Conservation (phyloP, 2,329 filamentous ascomycete species). For the Capronia coronata region DNA sequence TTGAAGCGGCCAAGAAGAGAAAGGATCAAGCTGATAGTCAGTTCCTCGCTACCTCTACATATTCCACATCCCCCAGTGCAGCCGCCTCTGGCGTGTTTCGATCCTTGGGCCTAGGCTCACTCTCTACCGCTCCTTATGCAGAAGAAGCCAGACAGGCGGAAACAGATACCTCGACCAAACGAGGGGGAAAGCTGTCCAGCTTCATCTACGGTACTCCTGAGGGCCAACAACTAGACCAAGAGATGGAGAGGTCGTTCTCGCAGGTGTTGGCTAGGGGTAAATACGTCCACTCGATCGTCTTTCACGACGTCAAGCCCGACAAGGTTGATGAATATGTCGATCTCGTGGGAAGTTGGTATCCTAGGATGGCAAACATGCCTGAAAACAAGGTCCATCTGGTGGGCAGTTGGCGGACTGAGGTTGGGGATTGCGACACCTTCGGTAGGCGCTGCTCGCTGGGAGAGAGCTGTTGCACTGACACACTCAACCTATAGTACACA, state of each 20-base stretch:
- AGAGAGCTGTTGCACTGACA: conserved; percentile 30
- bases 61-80: conserved; percentile 34
- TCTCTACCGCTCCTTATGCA: conserved; percentile 46
- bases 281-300: conserved; percentile 96
- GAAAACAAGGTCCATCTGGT: conserved; percentile 95
- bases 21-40: conserved; percentile 80
- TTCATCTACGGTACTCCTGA: conserved; percentile 97
- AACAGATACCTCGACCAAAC: conserved; percentile 54
- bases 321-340: conserved; percentile 92
- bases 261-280: conserved; percentile 92
- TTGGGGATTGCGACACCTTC: conserved; percentile 95
- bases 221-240: conserved; percentile 84
- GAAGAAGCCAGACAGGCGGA: conserved; percentile 56
- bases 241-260: conserved; percentile 93
- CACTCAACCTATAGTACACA: conserved; percentile 64
- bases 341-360: conserved; percentile 86
- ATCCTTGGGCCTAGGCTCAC: conserved; percentile 55
- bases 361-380: conserved; percentile 71
- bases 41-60: conserved; percentile 48
- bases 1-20: conserved; percentile 67
- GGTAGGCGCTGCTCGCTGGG: conserved; percentile 50
- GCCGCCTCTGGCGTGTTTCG: conserved; percentile 33
- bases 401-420: conserved; percentile 96
- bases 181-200: conserved; percentile 69
- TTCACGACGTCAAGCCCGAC: conserved; percentile 91